phyloP scores from a whole-genome alignment of 257 asterid genomes.

The Solanum bulbocastanum region DNA sequence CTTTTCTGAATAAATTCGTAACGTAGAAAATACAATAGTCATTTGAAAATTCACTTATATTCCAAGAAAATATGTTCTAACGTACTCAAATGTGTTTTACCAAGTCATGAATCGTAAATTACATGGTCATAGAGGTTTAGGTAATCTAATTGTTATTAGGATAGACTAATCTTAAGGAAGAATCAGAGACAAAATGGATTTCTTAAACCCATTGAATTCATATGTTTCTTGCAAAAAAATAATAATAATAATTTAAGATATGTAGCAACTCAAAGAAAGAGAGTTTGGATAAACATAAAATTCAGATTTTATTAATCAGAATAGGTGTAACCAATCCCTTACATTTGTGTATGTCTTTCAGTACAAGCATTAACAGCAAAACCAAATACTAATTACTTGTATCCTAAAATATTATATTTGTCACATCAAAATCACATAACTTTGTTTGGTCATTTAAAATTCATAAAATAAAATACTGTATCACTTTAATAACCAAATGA shows the following conservation, averaged over 20 bases:
- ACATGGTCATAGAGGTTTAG: background rate
- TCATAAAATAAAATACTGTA: background rate
- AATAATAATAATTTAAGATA: background rate
- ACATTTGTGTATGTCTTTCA: background rate
- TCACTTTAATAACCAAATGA: background rate
- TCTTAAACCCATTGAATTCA: background rate
- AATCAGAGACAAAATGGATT: background rate
- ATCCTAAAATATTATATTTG: background rate
- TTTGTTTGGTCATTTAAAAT: background rate
- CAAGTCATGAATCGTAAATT: background rate
- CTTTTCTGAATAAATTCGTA: background rate
- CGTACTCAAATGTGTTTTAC: background rate
- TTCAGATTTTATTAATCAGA: background rate
- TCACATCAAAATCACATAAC: background rate
- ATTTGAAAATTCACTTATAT: too few relatives aligned
- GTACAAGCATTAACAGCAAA: background rate
- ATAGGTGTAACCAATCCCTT: background rate
- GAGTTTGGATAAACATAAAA: background rate
- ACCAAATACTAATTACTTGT: background rate
- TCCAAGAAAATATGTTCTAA: background rate
- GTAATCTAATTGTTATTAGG: background rate
- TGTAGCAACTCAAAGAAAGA: background rate
- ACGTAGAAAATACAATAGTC: background rate
- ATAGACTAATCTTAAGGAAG: background rate
- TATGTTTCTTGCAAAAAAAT: background rate